Evolutionary conservation across 441 rosid genomes (phyloP).

Genomic region (Mallotus japonicus): DNA sequence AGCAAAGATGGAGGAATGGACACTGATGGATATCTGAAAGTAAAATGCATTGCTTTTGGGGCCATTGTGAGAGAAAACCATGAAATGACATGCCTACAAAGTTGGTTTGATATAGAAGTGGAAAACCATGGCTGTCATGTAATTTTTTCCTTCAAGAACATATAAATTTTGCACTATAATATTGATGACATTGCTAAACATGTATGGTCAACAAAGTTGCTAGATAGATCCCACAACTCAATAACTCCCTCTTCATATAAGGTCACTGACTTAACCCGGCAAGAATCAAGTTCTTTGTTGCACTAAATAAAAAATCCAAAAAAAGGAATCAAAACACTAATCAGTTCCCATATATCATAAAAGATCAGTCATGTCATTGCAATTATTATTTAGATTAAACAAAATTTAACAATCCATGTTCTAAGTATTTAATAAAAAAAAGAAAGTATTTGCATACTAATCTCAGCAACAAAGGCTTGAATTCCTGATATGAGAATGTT

Average conservation of each 20-base stretch:
- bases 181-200: neutral
- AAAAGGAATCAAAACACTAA: neutral
- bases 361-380: neutral
- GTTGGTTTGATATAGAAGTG: neutral
- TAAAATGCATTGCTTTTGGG: slow-evolving; percentile 96
- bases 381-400: neutral
- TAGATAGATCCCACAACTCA: slow-evolving; percentile 69
- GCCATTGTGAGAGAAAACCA: slow-evolving; percentile 20
- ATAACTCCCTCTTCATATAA: slow-evolving; percentile 73
- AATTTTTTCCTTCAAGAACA: neutral
- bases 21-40: slow-evolving; percentile 98
- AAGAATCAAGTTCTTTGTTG: slow-evolving; percentile 84
- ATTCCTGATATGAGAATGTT: slow-evolving; percentile 80
- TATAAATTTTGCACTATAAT: slow-evolving; percentile 1
- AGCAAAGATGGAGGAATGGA: slow-evolving; percentile 99
- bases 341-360: neutral
- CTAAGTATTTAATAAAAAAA: no score
- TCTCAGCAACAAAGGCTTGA: slow-evolving; percentile 88
- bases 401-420: neutral
- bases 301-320: slow-evolving; percentile 5
- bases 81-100: neutral
- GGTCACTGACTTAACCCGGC: slow-evolving; percentile 94
- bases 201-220: slow-evolving; percentile 43
- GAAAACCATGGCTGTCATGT: neutral
- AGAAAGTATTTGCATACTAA: slow-evolving; percentile 41